Evolutionary conservation across 257 asterid species (phyloP).

Genomic region (Solanum chaucha): DNA sequence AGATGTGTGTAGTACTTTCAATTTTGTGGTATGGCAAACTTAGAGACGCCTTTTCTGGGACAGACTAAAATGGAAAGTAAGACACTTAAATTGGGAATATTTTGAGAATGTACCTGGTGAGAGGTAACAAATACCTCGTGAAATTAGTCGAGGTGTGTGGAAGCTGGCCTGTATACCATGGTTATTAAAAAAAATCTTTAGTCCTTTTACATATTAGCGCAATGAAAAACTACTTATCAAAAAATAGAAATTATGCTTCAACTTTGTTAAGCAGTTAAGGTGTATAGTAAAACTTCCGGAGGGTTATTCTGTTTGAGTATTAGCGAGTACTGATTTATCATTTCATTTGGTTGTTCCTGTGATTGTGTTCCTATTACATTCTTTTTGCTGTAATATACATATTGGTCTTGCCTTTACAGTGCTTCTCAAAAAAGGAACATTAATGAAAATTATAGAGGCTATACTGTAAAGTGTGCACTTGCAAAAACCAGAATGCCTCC

Average conservation of each 20-base stretch:
- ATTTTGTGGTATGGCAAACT: not conserved
- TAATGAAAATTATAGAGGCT: constrained; percentile 4
- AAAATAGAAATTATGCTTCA: not conserved
- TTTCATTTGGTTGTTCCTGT: not conserved
- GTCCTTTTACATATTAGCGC: not conserved
- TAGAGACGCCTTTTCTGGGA: not conserved
- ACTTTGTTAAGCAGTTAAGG: not conserved
- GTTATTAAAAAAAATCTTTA: not conserved
- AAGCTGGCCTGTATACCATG: not conserved
- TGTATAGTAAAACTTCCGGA: not conserved
- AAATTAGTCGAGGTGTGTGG: not conserved
- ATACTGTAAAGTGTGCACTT: constrained; percentile 24
- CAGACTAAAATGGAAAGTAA: not conserved
- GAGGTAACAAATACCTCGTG: not conserved
- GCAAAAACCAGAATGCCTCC: constrained; percentile 44
- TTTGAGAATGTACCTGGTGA: not conserved
- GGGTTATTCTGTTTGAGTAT: not conserved
- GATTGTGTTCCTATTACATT: not conserved
- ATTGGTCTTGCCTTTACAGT: not conserved
- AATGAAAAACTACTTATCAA: not conserved
- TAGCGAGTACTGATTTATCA: not conserved
- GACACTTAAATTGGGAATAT: not conserved
- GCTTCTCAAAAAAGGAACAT: constrained; percentile 9
- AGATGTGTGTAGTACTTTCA: not conserved
- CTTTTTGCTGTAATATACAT: not conserved